Evolutionary conservation across 2,329 filamentous ascomycete species (phyloP).

Genomic region (Diaporthe eres): DNA sequence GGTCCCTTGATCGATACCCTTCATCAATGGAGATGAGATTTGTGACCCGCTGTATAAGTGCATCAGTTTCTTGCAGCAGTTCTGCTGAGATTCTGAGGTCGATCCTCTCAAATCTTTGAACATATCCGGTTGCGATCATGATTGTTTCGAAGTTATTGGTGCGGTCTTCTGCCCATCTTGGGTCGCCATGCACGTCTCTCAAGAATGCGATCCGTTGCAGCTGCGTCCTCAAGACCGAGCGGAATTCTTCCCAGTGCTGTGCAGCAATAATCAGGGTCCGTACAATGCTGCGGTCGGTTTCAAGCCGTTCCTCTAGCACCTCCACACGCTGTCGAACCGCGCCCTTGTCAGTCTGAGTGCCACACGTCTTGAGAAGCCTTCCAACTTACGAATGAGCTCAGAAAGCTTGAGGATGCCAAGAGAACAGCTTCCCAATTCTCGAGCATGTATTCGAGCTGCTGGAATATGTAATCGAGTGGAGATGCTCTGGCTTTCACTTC

Average conservation of each 20-base stretch:
- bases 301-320: background rate
- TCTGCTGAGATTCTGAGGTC: background rate
- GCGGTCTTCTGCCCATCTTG: constrained; percentile 3
- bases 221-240: background rate
- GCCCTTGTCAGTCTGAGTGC: background rate
- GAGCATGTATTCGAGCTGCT: constrained; percentile 2
- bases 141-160: constrained; percentile 2
- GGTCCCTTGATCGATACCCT: background rate
- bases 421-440: background rate
- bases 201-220: background rate
- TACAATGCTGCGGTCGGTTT: constrained; percentile 1
- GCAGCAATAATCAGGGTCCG: constrained; percentile 3
- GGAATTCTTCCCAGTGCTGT: constrained; percentile 1
- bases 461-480: background rate
- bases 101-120: constrained; percentile 5
- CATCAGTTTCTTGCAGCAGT: background rate
- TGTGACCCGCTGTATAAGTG: constrained; percentile 2
- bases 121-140: background rate
- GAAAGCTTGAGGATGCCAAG: background rate
- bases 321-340: background rate
- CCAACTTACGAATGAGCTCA: background rate
- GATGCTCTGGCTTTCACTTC: constrained; percentile 4
- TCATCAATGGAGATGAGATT: constrained; percentile 9
- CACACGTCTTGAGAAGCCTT: background rate
- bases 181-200: background rate